Percentiles rank a stretch among this genome's conserved stretches.
Conservation (phyloP, 768 basidiomycete species). For the Sarcomyxa edulis region DNA sequence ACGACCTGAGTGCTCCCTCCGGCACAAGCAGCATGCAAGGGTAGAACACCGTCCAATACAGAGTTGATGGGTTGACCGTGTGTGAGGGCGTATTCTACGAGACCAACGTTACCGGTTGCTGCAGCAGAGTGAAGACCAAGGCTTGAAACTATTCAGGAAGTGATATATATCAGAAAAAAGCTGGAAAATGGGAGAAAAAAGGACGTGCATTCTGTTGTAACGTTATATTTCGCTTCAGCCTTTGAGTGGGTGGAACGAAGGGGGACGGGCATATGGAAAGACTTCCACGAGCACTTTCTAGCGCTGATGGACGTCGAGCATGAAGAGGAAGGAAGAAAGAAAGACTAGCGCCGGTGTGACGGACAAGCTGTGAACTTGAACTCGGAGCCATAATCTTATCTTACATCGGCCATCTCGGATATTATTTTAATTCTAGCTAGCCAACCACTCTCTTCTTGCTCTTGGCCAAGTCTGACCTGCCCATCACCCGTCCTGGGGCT, state of each 20-base stretch:
- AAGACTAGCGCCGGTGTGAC: no score
- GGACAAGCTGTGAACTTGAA: no score
- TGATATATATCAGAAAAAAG: conserved; percentile 9
- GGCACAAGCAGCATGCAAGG: conserved; percentile 90
- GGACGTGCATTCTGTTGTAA: conserved; percentile 50
- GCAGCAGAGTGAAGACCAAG: conserved; percentile 76
- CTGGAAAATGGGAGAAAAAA: neutral
- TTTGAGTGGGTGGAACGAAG: conserved; percentile 40
- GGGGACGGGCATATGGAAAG: conserved; percentile 51
- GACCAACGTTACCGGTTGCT: conserved; percentile 82
- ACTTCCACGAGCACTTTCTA: no score
- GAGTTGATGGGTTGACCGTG: conserved; percentile 97
- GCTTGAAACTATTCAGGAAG: conserved; percentile 50
- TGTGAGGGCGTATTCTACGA: conserved; percentile 87
- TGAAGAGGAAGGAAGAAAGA: no score
- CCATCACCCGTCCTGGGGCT: no score
- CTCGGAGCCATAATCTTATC: no score
- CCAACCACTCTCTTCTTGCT: no score
- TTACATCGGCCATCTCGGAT: no score
- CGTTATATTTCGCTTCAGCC: conserved; percentile 53
- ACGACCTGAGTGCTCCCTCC: conserved; percentile 89
- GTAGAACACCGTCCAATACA: conserved; percentile 93
- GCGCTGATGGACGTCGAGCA: no score
- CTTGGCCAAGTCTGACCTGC: no score
- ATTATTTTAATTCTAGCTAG: no score